These are phyloP conservation scores for Nannizziopsis barbatae DNA, from an alignment of 2,329 filamentous ascomycete species.

Conservation along the genomic window DNA sequence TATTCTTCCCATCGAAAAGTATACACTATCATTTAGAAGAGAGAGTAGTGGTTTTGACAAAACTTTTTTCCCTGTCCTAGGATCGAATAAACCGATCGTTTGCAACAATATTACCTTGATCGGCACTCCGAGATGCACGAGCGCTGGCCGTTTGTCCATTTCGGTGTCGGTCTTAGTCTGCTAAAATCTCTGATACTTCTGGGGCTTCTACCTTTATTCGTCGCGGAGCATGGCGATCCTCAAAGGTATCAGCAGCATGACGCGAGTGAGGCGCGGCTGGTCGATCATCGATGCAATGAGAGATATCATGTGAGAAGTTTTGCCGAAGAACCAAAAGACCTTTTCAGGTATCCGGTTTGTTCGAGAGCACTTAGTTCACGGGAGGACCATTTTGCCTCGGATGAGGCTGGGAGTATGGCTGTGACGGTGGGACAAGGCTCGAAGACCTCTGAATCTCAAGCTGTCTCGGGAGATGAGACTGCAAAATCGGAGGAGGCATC, in stretches of 20 bases:
- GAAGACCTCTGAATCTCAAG: not conserved
- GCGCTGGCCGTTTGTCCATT: slow-evolving; percentile 8
- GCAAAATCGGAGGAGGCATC: not conserved
- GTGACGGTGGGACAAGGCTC: not conserved
- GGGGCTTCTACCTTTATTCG: slow-evolving; percentile 5
- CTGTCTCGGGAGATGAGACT: not conserved
- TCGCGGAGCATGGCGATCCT: not conserved
- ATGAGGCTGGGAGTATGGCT: slow-evolving; percentile 1
- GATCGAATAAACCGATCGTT: not conserved
- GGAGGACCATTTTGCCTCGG: not conserved
- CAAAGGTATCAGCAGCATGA: not conserved
- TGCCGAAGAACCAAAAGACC: slow-evolving; percentile 11
- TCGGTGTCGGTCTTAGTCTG: slow-evolving; percentile 3
- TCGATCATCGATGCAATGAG: not conserved
- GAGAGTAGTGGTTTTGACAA: not conserved
- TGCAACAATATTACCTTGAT: not conserved
- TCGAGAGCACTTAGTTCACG: slow-evolving; percentile 16
- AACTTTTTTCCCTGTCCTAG: not conserved
- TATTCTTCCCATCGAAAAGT: not conserved
- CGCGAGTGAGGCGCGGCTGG: not conserved
- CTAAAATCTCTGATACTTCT: slow-evolving; percentile 1
- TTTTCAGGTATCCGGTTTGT: slow-evolving; percentile 22
- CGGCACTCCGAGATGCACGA: slow-evolving; percentile 5
- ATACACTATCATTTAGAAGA: not conserved
- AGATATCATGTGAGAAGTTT: slow-evolving; percentile 1